phyloP scores from a whole-genome alignment of 2,329 filamentous ascomycete genomes.

The Ophioceras dolichostomum region DNA sequence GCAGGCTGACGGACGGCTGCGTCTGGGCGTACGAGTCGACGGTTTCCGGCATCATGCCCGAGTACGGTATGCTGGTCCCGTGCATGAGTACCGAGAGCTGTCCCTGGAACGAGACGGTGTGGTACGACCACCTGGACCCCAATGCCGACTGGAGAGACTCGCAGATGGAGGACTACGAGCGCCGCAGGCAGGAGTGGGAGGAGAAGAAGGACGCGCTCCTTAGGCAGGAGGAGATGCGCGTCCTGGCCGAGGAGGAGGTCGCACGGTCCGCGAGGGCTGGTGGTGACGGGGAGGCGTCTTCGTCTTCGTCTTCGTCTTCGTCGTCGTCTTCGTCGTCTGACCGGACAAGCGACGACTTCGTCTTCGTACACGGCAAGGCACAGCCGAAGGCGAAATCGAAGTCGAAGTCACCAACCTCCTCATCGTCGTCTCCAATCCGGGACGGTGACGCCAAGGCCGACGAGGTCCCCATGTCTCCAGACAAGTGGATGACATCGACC shows the following conservation, averaged over 20 bases:
- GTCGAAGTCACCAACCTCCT: neutral
- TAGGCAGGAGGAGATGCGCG: conserved; percentile 11
- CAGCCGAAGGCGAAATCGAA: neutral
- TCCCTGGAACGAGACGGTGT: conserved; percentile 38
- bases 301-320: conserved; percentile 1
- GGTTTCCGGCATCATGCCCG: conserved; percentile 53
- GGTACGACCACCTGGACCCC: conserved; percentile 36
- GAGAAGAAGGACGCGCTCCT: conserved; percentile 15
- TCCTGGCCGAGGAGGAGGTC: conserved; percentile 7
- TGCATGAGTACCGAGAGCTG: conserved; percentile 35
- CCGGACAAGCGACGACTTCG: conserved; percentile 1
- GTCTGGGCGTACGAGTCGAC: conserved; percentile 57
- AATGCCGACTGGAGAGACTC: conserved; percentile 26
- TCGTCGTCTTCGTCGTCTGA: neutral
- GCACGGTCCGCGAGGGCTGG: neutral
- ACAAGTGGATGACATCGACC: neutral
- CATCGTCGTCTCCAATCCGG: neutral
- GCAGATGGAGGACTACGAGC: conserved; percentile 28
- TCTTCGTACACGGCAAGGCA: conserved; percentile 1
- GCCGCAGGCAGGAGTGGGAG: conserved; percentile 25
- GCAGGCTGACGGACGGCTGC: conserved; percentile 54
- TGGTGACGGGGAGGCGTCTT: neutral
- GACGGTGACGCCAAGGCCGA: neutral
- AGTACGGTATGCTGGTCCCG: conserved; percentile 33
- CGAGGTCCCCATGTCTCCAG: neutral